Conservation (phyloP, 805 yeast species). For the Saccharomyces paradoxus region DNA sequence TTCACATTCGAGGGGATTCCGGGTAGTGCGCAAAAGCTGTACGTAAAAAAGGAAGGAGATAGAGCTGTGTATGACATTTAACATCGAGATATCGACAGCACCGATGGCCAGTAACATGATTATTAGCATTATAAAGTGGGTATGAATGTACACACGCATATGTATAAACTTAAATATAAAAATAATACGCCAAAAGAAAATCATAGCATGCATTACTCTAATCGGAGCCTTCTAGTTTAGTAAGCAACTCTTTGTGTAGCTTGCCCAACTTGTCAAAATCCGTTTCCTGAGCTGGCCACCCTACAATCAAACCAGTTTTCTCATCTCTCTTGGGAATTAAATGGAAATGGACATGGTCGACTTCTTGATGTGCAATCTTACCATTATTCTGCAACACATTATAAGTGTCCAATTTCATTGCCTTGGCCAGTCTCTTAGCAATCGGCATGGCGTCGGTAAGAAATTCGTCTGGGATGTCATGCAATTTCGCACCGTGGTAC, state of each 20-base stretch:
- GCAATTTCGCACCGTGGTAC: conserved; percentile 86
- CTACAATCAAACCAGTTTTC: conserved; percentile 71
- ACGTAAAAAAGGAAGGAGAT: neutral
- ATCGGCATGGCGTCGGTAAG: conserved; percentile 80
- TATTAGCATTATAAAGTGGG: neutral
- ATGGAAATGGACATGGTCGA: conserved; percentile 95
- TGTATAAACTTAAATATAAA: neutral
- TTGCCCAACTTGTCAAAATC: conserved; percentile 65
- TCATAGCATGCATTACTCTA: neutral
- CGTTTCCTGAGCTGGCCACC: conserved; percentile 88
- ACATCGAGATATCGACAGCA: neutral
- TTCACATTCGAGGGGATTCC: neutral
- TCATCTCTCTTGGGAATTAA: conserved; percentile 79
- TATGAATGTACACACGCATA: neutral
- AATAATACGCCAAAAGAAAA: neutral
- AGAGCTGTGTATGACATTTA: neutral
- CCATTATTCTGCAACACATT: conserved; percentile 91
- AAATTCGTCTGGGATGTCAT: conserved; percentile 86
- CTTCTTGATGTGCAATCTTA: conserved; percentile 88
- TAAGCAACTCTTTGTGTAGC: conserved; percentile 52
- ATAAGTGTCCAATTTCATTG: conserved; percentile 60
- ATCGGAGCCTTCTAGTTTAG: conserved; percentile 31
- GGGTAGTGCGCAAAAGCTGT: neutral
- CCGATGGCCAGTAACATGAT: neutral
- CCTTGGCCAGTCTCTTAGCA: conserved; percentile 75